Evolutionary conservation across 169 alveolate species (phyloP), one percentile per base, ranked within the genome.

Genomic region (Cryptosporidium meleagridis): DNA sequence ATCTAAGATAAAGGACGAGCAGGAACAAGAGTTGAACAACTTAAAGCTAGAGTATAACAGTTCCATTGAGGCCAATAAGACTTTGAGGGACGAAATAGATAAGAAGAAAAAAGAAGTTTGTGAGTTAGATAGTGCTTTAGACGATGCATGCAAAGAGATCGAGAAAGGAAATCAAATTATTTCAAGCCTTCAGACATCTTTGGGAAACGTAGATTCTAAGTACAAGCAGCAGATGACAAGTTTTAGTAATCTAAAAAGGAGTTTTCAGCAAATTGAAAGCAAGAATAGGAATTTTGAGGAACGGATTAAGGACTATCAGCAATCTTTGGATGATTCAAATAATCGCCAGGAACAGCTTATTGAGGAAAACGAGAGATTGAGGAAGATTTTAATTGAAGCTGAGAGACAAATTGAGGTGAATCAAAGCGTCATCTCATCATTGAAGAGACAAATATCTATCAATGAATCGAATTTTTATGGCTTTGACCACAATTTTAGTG

Each of bases 161-260:
- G 89, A 80, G 9, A 80, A 80, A 41, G 89, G 89, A 41, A 80
- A 80, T 48, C 80, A 80, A 16, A 80, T 80, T 21, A 80, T 80
- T 44, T 44, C 89, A 44, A 80, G 89, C 44, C 89, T 80, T 23
- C 89, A 80, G 26, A 39, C 61, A 29, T 80, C 89, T 61, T 29
- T 80, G 44, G 52, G 31, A 33, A 80, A 65, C 44, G 75, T 80
- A 37, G 89, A 80, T 41, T 39, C 35, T 65, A 80, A 80, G 62
- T 80, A 80, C 62, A 80, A 80, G 1, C 89, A 80, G 33, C 89
- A 80, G 37, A 80, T 65, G 75, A 48, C 65, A 4, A 59, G 44
- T 18, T 80, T 44, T 80, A 65, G 55, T 23, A 80, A 80, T 44
- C 37, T 80, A 29, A 80, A 80, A 45, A 80, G 89, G 31, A 62